Conservation (phyloP, 768 basidiomycete species). For the Leccinum subgranulosum region DNA sequence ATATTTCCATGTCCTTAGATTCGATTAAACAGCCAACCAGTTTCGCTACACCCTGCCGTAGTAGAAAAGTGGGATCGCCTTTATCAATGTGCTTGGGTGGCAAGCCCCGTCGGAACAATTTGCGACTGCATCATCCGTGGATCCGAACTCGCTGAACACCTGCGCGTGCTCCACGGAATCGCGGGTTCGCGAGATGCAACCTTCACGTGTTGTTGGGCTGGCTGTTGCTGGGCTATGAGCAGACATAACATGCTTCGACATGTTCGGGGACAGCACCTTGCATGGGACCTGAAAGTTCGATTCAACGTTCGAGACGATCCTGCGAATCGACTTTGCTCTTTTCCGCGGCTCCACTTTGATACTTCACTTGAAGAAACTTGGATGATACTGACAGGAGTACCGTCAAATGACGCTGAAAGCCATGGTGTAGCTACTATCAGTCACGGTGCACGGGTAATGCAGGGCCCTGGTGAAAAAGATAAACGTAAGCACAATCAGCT, state of each 20-base stretch:
- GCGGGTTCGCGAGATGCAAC: not conserved
- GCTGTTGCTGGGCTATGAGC: no score
- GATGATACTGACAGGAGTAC: not conserved
- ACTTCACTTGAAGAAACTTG: not conserved
- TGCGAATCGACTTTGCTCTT: not conserved
- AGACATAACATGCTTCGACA: not conserved
- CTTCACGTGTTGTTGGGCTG: not conserved
- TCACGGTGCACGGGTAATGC: no score
- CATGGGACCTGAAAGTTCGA: no score
- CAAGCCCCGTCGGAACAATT: not conserved
- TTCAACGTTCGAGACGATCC: no score
- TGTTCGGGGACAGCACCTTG: not conserved
- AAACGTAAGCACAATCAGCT: no score
- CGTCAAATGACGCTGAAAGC: not conserved
- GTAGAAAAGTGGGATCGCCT: not conserved
- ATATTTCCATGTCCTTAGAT: not conserved
- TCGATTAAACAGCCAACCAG: not conserved
- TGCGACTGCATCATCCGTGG: not conserved
- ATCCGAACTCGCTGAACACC: not conserved
- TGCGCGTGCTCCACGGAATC: not conserved
- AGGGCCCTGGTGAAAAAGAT: no score
- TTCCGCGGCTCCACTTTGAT: not conserved
- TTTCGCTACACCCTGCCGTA: not conserved
- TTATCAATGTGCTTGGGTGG: not conserved
- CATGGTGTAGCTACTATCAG: no score